Conservation (phyloP, 495 filamentous ascomycete species). For the Penicilliopsis zonata region DNA sequence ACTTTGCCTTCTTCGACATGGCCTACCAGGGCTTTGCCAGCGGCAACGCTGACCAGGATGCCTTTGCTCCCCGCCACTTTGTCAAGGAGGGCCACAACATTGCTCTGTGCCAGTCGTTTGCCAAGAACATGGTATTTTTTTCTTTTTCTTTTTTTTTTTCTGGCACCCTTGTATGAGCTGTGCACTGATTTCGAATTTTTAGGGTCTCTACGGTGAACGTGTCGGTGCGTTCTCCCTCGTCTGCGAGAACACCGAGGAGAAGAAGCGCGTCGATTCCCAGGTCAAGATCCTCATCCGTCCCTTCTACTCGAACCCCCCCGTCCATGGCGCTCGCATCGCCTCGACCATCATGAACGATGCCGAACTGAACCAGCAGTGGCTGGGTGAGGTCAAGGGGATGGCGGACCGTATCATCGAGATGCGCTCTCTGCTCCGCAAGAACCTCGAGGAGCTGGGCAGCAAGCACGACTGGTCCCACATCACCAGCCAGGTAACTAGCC, state of each 20-base stretch:
- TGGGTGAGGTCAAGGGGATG: constrained; percentile 96
- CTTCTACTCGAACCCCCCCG: constrained; percentile 94
- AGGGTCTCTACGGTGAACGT: constrained; percentile 97
- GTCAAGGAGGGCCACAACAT: constrained; percentile 85
- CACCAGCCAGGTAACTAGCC: constrained; percentile 60
- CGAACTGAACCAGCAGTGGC: constrained; percentile 83
- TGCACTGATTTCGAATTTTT: too few relatives aligned
- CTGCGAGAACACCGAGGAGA: constrained; percentile 73
- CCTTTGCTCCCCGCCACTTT: constrained; percentile 86
- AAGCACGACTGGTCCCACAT: constrained; percentile 98
- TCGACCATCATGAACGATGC: constrained; percentile 85
- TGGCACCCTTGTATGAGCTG: too few relatives aligned
- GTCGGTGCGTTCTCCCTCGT: constrained; percentile 94
- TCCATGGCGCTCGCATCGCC: constrained; percentile 92
- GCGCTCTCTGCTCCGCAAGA: constrained; percentile 83
- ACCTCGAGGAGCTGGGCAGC: constrained; percentile 86
- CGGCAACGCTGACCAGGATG: constrained; percentile 83
- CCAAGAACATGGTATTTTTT: constrained; percentile 99
- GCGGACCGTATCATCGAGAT: constrained; percentile 98
- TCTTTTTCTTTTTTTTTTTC: too few relatives aligned
- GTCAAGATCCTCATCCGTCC: constrained; percentile 97
- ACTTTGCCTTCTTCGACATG: constrained; percentile 99
- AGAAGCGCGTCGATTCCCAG: constrained; percentile 93
- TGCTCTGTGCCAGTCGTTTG: constrained; percentile 85
- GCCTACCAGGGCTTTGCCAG: constrained; percentile 98